Evolutionary conservation across 2,329 filamentous ascomycete species (phyloP).

Genomic region (Chaetomiaceae sp.): DNA sequence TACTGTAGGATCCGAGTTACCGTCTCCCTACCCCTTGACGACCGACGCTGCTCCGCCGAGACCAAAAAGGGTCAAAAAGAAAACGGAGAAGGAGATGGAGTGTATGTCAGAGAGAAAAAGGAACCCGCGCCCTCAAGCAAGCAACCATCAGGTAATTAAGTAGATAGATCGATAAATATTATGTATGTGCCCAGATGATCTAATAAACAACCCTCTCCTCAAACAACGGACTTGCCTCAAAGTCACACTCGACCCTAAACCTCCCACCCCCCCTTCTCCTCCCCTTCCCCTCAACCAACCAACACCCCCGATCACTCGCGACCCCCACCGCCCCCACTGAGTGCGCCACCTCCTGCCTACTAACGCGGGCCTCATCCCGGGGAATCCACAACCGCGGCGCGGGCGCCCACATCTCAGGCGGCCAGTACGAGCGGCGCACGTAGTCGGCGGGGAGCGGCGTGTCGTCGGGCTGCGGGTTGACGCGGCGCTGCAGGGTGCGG

Average conservation of each 20-base stretch:
- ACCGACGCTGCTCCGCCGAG: too few species aligned
- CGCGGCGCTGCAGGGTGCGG: conserved; percentile 50
- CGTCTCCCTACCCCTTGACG: too few species aligned
- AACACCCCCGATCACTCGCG: conserved; percentile 63
- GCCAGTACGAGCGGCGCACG: conserved; percentile 62
- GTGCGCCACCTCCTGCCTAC: conserved; percentile 64
- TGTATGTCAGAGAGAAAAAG: too few species aligned
- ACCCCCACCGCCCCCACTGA: conserved; percentile 63
- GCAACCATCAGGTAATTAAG: too few species aligned
- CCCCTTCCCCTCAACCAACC: conserved; percentile 44
- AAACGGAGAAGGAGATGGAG: too few species aligned
- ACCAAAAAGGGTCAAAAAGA: too few species aligned
- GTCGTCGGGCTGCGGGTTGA: conserved; percentile 35
- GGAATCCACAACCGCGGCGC: conserved; percentile 72
- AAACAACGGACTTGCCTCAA: conserved; percentile 26
- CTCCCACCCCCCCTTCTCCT: conserved; percentile 17
- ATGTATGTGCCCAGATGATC: neutral
- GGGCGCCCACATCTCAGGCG: conserved; percentile 60
- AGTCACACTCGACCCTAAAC: conserved; percentile 23
- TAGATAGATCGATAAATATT: too few species aligned
- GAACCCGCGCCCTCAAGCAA: too few species aligned
- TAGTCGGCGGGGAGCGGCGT: conserved; percentile 32
- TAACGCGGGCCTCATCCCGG: conserved; percentile 63
- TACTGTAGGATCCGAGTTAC: too few species aligned
- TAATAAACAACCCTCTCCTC: conserved; percentile 22